Base-by-base conservation (phyloP, 495 filamentous ascomycete genomes). In the Talaromyces nanjingensis region DNA sequence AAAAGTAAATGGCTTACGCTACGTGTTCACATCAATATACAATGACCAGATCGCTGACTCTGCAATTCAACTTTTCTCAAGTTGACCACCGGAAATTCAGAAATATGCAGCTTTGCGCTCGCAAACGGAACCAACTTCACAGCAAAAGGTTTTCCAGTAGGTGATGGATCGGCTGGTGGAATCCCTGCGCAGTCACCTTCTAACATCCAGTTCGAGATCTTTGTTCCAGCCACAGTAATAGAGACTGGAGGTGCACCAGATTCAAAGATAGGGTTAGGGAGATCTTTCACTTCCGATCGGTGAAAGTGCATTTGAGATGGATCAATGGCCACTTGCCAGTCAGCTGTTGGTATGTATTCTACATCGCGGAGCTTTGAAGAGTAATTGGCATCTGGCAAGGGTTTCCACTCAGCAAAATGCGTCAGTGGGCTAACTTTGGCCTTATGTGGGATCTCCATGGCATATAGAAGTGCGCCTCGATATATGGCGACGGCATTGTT, bases 31-130 rank as follows among this genome's bases (percentile, higher is more conserved):
- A 61, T 61, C 59, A 61, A 49, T 45, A 49, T 31, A 22, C 59
- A 61, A 12, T 27, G 59, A 27, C 59, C 59, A 14, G 56, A 25
- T 22, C 18, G 56, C 16, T 59, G 56, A 33, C 31, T 52, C 22
- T 62, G n/a, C 42, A 62, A 24, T 4, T 62, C 24, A 14, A 62
- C 29, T 45, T 54, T 34, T 52, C 7, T 49, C 39, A 62, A 24
- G 9, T 62, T 62, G 22, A 62, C 60, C 12, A 53, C 45, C 9
- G 85, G 84, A 63, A 88, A 69, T 64, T 87, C 81, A 8, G 80
- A 80, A 76, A 87, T 86, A 70, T 85, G 84, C 54, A 84, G 65
- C 74, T 87, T 86, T 52, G 81, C 79, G 65, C 75, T 77, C 4
- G 79, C 84, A 71, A 84, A 85, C 25, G 85, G 85, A 63, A 81